Percentiles rank a stretch among this genome's conserved stretches.
These are phyloP conservation scores for Lophium mytilinum DNA, from an alignment of 495 filamentous ascomycete genomes.

Conservation along the genomic window DNA sequence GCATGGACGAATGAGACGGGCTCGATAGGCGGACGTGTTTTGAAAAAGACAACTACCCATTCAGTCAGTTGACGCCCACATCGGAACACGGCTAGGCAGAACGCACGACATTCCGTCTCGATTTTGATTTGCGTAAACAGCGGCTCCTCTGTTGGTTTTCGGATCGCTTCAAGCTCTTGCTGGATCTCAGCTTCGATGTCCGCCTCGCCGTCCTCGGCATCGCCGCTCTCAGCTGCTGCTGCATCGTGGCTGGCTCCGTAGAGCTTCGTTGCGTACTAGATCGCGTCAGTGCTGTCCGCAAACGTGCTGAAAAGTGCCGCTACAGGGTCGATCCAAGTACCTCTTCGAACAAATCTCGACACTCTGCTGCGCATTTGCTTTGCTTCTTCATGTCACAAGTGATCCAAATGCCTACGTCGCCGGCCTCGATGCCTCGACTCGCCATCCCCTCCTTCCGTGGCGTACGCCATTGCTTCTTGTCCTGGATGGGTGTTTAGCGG, in stretches of 20 bases:
- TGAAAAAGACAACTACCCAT: slow-evolving; percentile 53
- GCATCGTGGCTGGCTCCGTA: slow-evolving; percentile 41
- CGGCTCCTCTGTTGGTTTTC: slow-evolving; percentile 39
- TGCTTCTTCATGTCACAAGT: slow-evolving; percentile 81
- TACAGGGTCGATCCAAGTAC: slow-evolving; percentile 36
- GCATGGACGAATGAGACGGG: slow-evolving; percentile 69
- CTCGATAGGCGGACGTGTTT: slow-evolving; percentile 59
- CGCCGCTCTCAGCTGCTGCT: slow-evolving; percentile 24
- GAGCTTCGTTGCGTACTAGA: slow-evolving; percentile 50
- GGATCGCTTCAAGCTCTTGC: slow-evolving; percentile 64
- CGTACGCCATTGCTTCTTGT: slow-evolving; percentile 34
- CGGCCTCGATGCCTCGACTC: slow-evolving; percentile 39
- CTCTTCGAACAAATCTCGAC: slow-evolving; percentile 65
- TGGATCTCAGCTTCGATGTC: slow-evolving; percentile 81
- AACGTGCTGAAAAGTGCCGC: background rate
- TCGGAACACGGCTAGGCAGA: background rate
- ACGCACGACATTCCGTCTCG: slow-evolving; percentile 68
- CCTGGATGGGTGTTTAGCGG: slow-evolving; percentile 15
- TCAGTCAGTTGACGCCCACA: slow-evolving; percentile 1
- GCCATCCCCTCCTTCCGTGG: slow-evolving; percentile 19
- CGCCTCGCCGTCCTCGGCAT: slow-evolving; percentile 36
- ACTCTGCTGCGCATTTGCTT: slow-evolving; percentile 64
- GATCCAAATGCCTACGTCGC: slow-evolving; percentile 79
- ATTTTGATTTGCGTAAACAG: slow-evolving; percentile 59
- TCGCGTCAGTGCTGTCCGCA: background rate